phyloP scores from a whole-genome alignment of 148 eudicot genomes.

The Gaultheria prostrata region DNA sequence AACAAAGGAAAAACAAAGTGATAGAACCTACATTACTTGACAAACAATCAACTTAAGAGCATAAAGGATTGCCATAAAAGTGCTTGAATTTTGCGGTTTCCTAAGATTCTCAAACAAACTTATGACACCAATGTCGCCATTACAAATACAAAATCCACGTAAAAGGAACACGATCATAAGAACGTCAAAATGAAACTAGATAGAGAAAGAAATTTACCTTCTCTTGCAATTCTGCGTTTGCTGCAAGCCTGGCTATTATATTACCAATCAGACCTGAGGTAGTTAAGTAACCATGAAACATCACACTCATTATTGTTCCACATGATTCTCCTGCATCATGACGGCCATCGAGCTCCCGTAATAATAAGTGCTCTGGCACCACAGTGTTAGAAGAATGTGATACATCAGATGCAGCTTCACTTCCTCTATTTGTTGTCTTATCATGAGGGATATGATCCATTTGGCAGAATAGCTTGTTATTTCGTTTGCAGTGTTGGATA shows the following conservation, averaged over 20 bases:
- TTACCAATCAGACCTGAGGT: constrained; percentile 43
- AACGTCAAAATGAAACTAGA: neutral
- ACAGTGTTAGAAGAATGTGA: constrained; percentile 2
- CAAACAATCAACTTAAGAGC: neutral
- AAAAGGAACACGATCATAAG: neutral
- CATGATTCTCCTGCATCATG: constrained; percentile 30
- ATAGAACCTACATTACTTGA: neutral
- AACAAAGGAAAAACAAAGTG: neutral
- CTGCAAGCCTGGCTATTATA: constrained; percentile 42
- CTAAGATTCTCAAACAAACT: neutral
- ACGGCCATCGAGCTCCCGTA: constrained; percentile 26
- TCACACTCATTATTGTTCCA: constrained; percentile 45
- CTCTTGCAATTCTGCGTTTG: constrained; percentile 45
- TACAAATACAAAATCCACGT: neutral
- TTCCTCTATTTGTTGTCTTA: neutral
- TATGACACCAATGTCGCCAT: neutral
- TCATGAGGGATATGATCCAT: constrained; percentile 8
- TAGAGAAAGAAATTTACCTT: constrained; percentile 29
- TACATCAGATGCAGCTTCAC: constrained; percentile 13
- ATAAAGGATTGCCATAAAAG: neutral
- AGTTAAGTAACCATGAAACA: constrained; percentile 63
- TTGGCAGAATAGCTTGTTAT: constrained; percentile 26
- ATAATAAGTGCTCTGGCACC: constrained; percentile 16
- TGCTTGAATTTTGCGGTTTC: neutral
- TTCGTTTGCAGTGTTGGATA: constrained; percentile 36